A percentile compares a stretch with the other conserved stretches of the same genome.
These are phyloP conservation scores for Wickerhamomyces mucosus DNA, from an alignment of 805 yeast genomes.

Conservation along the genomic window DNA sequence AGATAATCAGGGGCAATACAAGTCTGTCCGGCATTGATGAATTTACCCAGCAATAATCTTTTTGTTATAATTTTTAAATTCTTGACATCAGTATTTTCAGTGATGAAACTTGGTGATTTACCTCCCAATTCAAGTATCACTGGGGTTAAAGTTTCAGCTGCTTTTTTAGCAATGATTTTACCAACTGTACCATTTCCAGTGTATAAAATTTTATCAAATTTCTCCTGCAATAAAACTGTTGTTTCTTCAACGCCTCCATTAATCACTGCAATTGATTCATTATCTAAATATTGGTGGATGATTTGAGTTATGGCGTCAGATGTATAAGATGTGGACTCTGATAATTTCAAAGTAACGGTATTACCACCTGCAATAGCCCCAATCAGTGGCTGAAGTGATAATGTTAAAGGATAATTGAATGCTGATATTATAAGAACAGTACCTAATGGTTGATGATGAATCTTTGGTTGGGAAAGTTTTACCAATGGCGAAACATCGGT, in stretches of 20 bases:
- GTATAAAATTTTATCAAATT: constrained; percentile 75
- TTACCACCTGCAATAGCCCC: constrained; percentile 87
- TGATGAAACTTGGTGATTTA: constrained; percentile 74
- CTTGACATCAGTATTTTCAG: constrained; percentile 32
- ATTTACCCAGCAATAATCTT: constrained; percentile 72
- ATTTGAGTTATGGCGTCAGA: constrained; percentile 47
- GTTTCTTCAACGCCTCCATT: constrained; percentile 69
- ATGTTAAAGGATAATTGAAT: constrained; percentile 67
- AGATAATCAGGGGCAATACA: constrained; percentile 87
- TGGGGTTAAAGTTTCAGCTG: constrained; percentile 82
- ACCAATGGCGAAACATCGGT: constrained; percentile 9
- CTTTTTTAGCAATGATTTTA: constrained; percentile 62
- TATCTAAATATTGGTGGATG: constrained; percentile 43
- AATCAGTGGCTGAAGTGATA: constrained; percentile 56
- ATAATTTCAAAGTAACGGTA: constrained; percentile 39
- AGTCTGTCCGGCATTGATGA: constrained; percentile 79
- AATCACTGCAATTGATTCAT: constrained; percentile 49
- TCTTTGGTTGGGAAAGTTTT: constrained; percentile 10
- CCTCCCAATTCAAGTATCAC: constrained; percentile 83
- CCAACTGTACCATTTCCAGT: constrained; percentile 82
- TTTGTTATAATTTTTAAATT: constrained; percentile 38
- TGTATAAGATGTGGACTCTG: constrained; percentile 60
- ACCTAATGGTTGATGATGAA: constrained; percentile 40
- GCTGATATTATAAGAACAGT: constrained; percentile 66
- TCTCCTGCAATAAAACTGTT: constrained; percentile 42